Conservation (phyloP, 495 filamentous ascomycete genomes). For the Xylaria curta region DNA sequence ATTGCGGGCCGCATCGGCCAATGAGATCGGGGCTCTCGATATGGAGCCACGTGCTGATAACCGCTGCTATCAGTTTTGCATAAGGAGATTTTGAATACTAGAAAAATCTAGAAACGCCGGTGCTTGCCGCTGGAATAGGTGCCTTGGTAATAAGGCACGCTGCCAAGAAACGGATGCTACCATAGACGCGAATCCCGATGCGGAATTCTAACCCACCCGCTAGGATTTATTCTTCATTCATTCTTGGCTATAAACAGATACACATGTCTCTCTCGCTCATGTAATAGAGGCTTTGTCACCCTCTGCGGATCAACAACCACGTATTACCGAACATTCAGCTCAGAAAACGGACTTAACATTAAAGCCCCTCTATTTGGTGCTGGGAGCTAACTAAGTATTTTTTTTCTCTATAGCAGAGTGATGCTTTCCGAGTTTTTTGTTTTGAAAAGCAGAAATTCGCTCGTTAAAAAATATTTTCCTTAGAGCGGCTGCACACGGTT, state of each 20-base stretch:
- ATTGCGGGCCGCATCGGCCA: background rate
- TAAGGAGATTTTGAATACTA: background rate
- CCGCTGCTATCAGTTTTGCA: background rate
- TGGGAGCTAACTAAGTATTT: background rate
- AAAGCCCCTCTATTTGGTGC: background rate
- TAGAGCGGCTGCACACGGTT: too few species aligned
- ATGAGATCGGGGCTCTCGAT: background rate
- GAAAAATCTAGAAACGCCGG: conserved; percentile 4
- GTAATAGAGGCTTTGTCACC: conserved; percentile 3
- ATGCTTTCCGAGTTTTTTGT: background rate
- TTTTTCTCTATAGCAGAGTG: background rate
- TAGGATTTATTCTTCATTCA: background rate
- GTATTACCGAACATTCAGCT: background rate
- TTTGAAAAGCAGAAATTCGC: background rate
- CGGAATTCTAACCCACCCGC: background rate
- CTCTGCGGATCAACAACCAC: background rate
- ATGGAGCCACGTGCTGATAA: background rate
- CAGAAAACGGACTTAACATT: background rate
- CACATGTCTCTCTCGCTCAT: background rate
- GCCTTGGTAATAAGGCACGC: background rate
- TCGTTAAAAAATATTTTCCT: too few species aligned
- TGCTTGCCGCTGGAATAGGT: conserved; percentile 5
- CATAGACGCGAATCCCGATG: conserved; percentile 22
- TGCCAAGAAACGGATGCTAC: conserved; percentile 13
- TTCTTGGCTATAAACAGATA: background rate